Base-by-base conservation (phyloP, 176 grass and related monocot species). In the Bonia amplexicaulis region DNA sequence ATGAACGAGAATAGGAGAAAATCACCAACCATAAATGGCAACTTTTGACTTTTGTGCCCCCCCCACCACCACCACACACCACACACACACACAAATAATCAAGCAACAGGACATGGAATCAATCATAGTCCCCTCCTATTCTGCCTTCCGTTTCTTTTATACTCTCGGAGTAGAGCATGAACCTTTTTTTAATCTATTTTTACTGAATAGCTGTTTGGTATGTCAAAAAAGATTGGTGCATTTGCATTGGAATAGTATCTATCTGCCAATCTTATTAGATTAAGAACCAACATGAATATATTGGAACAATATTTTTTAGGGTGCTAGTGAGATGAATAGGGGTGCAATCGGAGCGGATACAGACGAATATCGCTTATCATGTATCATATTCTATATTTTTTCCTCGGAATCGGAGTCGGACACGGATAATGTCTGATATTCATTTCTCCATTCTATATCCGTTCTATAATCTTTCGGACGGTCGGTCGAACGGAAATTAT, bases 261-360 rank as follows among this genome's bases (percentile, higher is more conserved):
- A 41, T 51, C 41, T 67, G 22, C 5, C 11, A 85, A 19, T 75
- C 16, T 73, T 61, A 52, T 48, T 73, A 57, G 12, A 59, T 55
- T 39, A 71, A 68, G 60, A 70, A 74, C 31, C 42, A 84, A 47
- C 67, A 17, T 41, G 48, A 84, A 79, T 46, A 26, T 69, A 74
- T 49, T 60, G 54, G 3, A 80, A 69, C 8, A 67, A 6, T 16
- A 84, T 64, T 29, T 64, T 89, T 60, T 46, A 22, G 29, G 44
- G 23, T 52, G 60, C 20, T 58, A 75, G 69, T 42, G 42, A 75
- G 80, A 77, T 31, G 29, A n/a, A n/a, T n/a, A n/a, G n/a, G n/a
- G n/a, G n/a, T n/a, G n/a, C n/a, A n/a, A n/a, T n/a, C n/a, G n/a
- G n/a, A n/a, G n/a, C n/a, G n/a, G n/a, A n/a, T n/a, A n/a, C n/a